Conservation (phyloP, 257 asterid genomes). For the Rehmannia glutinosa region DNA sequence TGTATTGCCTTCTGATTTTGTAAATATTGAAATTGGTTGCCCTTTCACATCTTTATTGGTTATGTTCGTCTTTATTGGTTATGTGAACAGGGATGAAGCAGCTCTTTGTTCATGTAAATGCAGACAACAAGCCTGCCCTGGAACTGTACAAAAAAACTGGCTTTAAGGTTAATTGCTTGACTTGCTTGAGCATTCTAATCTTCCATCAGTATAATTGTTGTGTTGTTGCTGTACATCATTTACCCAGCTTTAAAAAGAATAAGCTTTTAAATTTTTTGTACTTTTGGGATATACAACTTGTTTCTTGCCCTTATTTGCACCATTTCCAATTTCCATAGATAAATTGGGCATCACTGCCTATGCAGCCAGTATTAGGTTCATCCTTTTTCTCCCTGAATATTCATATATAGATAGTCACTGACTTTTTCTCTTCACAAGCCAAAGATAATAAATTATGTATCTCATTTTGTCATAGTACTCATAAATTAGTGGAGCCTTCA, state of each 20-base stretch:
- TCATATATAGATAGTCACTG: no score
- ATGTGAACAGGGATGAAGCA: slow-evolving; percentile 63
- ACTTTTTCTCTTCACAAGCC: neutral
- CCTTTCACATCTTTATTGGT: neutral
- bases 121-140: slow-evolving; percentile 70
- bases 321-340: neutral
- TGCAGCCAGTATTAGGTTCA: neutral
- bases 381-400: no score
- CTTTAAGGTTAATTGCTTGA: slow-evolving; percentile 48
- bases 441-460: neutral
- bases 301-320: slow-evolving; percentile 8
- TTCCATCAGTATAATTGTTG: neutral
- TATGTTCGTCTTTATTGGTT: no score
- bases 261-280: neutral
- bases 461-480: neutral
- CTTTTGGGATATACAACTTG: neutral
- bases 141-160: slow-evolving; percentile 75
- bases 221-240: neutral
- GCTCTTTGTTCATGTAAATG: slow-evolving; percentile 79
- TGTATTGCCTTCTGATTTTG: neutral
- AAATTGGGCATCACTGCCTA: neutral
- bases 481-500: neutral
- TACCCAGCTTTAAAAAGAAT: neutral
- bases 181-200: neutral
- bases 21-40: neutral